Evolutionary conservation across 2,329 filamentous ascomycete species (phyloP), one percentile per base, ranked within the genome.

Genomic region (Verticillium longisporum): DNA sequence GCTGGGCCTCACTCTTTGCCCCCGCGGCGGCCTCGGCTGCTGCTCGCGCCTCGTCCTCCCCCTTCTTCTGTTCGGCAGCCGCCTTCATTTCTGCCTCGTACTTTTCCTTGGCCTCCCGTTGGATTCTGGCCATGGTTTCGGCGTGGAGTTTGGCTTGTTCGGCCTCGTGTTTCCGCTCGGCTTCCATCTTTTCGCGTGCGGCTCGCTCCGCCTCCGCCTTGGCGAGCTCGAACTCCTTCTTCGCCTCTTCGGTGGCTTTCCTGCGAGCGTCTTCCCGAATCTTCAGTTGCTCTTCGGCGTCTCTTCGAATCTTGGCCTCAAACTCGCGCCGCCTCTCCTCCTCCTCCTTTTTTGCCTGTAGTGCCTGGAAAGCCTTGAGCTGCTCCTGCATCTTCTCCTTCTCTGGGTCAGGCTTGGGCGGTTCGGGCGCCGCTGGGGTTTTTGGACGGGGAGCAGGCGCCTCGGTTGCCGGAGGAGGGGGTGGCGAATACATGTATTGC

Each of bases 351-450:
- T 73, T 75, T 34, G 77, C 78, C 61, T 80, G 73, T 34, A 77
- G 77, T 4, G 72, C 74, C 63, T 83, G 78, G 54, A 83, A 76
- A 10, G 75, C 73, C 11, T 80, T 78, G 15, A 90, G 73, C 66
- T 88, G 81, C 64, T 84, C 80, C 63, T 88, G 81, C 61, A 88
- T 80, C n/a, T 78, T 77, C 64, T 88, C 77, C 67, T 85, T 85
- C 61, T 88, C 83, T 1, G 82, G 79, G 59, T 88, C 83, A 34
- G 69, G 69, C 4, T 68, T 69, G 13, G 72, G 70, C 14, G 74
- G 73, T 61, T 77, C 76, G 66, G 76, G 73, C 6, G 75, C 74
- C 1, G 76, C 73, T 1, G 78, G 76, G 4, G 80, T 78, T 4
- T 75, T 70, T 6, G 74, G 66, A 26, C 45, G 45, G n/a, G 65